Conservation (phyloP, 805 yeast genomes). For the Spathaspora gorwiae region DNA sequence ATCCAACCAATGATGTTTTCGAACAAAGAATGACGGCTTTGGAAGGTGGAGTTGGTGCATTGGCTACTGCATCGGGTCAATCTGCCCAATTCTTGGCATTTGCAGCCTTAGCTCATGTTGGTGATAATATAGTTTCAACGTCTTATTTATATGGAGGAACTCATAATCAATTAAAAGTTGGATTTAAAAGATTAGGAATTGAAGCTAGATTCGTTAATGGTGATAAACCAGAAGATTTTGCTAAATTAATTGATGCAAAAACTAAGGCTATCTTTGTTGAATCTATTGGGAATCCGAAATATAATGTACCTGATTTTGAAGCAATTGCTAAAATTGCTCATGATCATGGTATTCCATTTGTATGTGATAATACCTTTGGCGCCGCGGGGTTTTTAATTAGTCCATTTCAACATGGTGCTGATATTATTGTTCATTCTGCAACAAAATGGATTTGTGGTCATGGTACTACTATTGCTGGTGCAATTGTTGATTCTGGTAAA, state of each 20-base stretch:
- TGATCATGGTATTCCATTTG: slow-evolving; percentile 81
- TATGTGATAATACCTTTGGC: slow-evolving; percentile 94
- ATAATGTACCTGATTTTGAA: slow-evolving; percentile 88
- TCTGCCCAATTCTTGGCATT: slow-evolving; percentile 89
- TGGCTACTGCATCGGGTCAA: slow-evolving; percentile 90
- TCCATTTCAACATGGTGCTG: slow-evolving; percentile 88
- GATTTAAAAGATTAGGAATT: slow-evolving; percentile 84
- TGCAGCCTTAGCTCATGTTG: slow-evolving; percentile 76
- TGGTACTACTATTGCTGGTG: slow-evolving; percentile 93
- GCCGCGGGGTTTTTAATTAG: slow-evolving; percentile 87
- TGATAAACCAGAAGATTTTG: slow-evolving; percentile 69
- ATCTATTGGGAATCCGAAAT: slow-evolving; percentile 89
- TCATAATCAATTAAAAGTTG: slow-evolving; percentile 89
- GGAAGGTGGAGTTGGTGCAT: slow-evolving; percentile 88
- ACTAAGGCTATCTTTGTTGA: slow-evolving; percentile 90
- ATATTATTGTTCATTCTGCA: slow-evolving; percentile 88
- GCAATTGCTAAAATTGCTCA: slow-evolving; percentile 72
- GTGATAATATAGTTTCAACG: slow-evolving; percentile 87
- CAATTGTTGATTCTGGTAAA: slow-evolving; percentile 82
- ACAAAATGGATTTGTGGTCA: slow-evolving; percentile 99
- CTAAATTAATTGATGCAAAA: slow-evolving; percentile 66
- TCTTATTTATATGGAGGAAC: slow-evolving; percentile 93
- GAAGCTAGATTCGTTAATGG: slow-evolving; percentile 83
- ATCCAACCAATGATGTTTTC: slow-evolving; percentile 89
- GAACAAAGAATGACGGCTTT: slow-evolving; percentile 90